Evolutionary conservation across 306 rosid species (phyloP).

Genomic region (Vicia villosa): DNA sequence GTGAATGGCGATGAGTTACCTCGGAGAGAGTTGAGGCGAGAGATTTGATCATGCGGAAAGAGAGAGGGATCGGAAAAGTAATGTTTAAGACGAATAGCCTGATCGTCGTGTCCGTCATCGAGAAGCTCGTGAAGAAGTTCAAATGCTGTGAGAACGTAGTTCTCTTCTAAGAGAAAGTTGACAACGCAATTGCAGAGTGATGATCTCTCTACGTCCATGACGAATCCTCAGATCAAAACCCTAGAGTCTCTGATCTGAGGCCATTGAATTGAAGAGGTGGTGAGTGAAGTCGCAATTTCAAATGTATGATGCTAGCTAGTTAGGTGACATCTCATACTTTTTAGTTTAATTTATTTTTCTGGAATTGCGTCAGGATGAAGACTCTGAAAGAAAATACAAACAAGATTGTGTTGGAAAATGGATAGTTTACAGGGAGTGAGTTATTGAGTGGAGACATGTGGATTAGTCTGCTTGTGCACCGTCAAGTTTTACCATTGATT

Average conservation of each 20-base stretch:
- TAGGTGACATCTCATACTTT: conserved; percentile 14
- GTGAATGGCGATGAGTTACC: conserved; percentile 38
- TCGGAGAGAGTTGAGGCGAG: conserved; percentile 81
- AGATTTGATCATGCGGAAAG: conserved; percentile 87
- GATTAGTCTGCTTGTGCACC: too few relatives aligned
- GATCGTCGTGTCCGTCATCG: conserved; percentile 81
- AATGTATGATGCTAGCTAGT: background rate
- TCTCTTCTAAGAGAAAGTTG: conserved; percentile 93
- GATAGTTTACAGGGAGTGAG: too few relatives aligned
- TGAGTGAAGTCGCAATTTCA: conserved; percentile 31
- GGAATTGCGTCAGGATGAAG: background rate
- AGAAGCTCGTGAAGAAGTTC: conserved; percentile 99
- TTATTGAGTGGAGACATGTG: too few relatives aligned
- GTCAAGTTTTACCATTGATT: too few relatives aligned
- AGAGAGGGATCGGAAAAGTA: conserved; percentile 78
- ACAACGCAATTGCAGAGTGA: conserved; percentile 97
- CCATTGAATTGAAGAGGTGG: conserved; percentile 42
- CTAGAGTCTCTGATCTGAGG: conserved; percentile 34
- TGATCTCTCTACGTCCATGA: conserved; percentile 89
- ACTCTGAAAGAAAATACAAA: background rate
- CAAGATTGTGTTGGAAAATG: background rate
- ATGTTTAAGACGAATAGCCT: conserved; percentile 89
- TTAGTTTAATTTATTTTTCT: background rate
- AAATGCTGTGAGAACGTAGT: conserved; percentile 84
- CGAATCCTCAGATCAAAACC: conserved; percentile 39